Evolutionary conservation across 2,329 filamentous ascomycete species (phyloP).

Genomic region (Fusarium sarcochroum): DNA sequence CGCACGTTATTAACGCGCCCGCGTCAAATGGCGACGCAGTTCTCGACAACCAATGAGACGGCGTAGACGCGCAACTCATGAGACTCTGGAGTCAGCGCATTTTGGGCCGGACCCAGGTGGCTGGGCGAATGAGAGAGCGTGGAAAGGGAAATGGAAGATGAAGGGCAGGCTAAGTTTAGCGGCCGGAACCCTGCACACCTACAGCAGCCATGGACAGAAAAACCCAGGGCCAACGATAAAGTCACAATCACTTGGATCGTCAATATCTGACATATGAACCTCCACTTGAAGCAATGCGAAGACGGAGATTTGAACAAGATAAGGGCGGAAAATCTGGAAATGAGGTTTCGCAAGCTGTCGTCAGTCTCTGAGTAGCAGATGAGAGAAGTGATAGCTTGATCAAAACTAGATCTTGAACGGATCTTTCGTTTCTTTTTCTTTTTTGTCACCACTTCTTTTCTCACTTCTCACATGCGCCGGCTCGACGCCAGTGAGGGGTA

Average conservation of each 20-base stretch:
- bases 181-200: constrained; percentile 38
- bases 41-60: constrained; percentile 36
- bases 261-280: constrained; percentile 25
- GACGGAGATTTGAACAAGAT: constrained; percentile 27
- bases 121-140: constrained; percentile 44
- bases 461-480: constrained; percentile 44
- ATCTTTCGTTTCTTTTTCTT: constrained; percentile 15
- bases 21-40: constrained; percentile 45
- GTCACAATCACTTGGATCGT: constrained; percentile 34
- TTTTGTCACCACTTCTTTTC: constrained; percentile 43
- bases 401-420: constrained; percentile 5
- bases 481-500: constrained; percentile 47
- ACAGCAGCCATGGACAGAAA: constrained; percentile 35
- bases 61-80: constrained; percentile 42
- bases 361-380: background rate
- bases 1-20: constrained; percentile 42
- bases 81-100: constrained; percentile 45
- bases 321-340: constrained; percentile 18
- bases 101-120: constrained; percentile 39
- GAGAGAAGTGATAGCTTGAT: constrained; percentile 16
- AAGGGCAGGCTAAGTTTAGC: constrained; percentile 43
- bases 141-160: constrained; percentile 31
- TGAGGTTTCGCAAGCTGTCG: constrained; percentile 4
- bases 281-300: constrained; percentile 36
- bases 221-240: constrained; percentile 26